Conservation (phyloP, 805 yeast genomes). For the Ogataea populi-albae region DNA sequence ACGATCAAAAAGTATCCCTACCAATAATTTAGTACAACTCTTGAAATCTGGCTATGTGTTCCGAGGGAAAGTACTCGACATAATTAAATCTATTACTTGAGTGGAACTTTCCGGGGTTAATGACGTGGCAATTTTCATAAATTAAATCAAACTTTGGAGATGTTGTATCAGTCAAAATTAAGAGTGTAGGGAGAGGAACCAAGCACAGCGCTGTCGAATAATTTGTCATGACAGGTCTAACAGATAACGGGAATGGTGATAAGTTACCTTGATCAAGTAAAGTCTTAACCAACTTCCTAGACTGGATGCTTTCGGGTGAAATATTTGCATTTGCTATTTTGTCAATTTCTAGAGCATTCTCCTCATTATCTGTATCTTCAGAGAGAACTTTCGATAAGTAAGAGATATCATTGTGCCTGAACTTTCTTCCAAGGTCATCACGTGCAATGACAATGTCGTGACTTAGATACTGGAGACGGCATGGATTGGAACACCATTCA, state of each 20-base stretch:
- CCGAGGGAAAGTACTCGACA: conserved; percentile 67
- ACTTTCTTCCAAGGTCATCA: conserved; percentile 68
- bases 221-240: conserved; percentile 66
- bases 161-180: conserved; percentile 66
- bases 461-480: conserved; percentile 70
- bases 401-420: conserved; percentile 65
- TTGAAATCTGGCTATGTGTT: conserved; percentile 48
- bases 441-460: conserved; percentile 78
- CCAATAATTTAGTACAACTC: conserved; percentile 35
- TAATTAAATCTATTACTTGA: conserved; percentile 54
- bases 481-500: conserved; percentile 73
- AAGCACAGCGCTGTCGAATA: conserved; percentile 67
- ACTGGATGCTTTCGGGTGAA: conserved; percentile 50
- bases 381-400: conserved; percentile 39
- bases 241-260: conserved; percentile 67
- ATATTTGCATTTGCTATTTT: conserved; percentile 31
- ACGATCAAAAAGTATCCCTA: conserved; percentile 32
- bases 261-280: conserved; percentile 83
- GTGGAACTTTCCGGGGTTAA: conserved; percentile 64
- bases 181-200: conserved; percentile 71
- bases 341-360: conserved; percentile 28
- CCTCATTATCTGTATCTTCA: conserved; percentile 20
- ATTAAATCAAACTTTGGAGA: conserved; percentile 71
- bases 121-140: conserved; percentile 77
- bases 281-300: conserved; percentile 73